Percentiles rank a stretch among this genome's conserved stretches.
phyloP scores from a whole-genome alignment of 129 eudicot genomes.

The Arctium minus region DNA sequence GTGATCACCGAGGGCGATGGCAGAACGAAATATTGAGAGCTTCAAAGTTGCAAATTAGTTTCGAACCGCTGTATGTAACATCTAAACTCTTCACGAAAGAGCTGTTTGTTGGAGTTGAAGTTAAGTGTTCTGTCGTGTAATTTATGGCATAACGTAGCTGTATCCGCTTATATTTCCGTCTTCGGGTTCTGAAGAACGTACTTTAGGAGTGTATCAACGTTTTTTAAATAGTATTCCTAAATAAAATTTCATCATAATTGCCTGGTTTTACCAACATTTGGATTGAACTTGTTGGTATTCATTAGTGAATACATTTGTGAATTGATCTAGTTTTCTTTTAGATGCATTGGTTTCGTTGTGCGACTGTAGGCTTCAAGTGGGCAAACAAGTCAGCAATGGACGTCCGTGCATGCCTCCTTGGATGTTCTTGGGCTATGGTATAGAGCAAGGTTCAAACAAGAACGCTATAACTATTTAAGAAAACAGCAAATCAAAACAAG shows the following conservation, averaged over 20 bases:
- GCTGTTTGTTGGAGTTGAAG: constrained; percentile 28
- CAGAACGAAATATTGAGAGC: constrained; percentile 29
- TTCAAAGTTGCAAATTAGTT: not conserved
- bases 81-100: not conserved
- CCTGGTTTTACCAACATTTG: not conserved
- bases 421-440: not conserved
- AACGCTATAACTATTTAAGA: too few relatives aligned
- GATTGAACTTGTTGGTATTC: not conserved
- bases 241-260: not conserved
- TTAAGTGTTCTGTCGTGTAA: constrained; percentile 25
- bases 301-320: not conserved
- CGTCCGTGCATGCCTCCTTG: not conserved
- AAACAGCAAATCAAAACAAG: too few relatives aligned
- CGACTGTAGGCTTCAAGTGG: not conserved
- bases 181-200: constrained; percentile 6
- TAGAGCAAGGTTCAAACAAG: too few relatives aligned
- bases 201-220: not conserved
- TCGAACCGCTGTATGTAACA: constrained; percentile 11
- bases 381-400: not conserved
- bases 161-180: not conserved
- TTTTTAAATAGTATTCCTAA: not conserved
- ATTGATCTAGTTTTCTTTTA: not conserved
- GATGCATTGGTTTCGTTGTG: not conserved
- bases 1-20: constrained; percentile 52
- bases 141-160: not conserved